Conservation (phyloP, 2,329 filamentous ascomycete species). For the Stagonosporopsis cucurbitacearum region DNA sequence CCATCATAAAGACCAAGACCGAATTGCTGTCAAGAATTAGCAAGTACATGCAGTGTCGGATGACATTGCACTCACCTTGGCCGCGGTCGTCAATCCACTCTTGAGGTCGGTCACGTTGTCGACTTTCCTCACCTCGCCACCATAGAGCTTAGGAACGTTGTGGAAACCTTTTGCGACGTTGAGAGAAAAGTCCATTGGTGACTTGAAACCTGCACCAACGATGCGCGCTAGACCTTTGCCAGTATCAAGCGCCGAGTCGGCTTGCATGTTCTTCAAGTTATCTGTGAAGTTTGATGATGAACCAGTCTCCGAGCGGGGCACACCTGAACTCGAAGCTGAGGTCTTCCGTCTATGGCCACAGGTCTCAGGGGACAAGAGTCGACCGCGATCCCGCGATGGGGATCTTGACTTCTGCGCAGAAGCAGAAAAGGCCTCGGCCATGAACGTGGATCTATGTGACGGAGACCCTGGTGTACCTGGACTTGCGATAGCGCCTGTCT, state of each 20-base stretch:
- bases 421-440: slow-evolving; percentile 43
- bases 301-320: slow-evolving; percentile 22
- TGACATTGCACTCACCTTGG: slow-evolving; percentile 58
- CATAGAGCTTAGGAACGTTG: slow-evolving; percentile 84
- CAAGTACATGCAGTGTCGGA: neutral
- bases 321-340: slow-evolving; percentile 28
- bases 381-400: slow-evolving; percentile 31
- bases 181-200: slow-evolving; percentile 84
- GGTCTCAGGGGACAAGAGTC: slow-evolving; percentile 7
- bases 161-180: slow-evolving; percentile 85
- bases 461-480: slow-evolving; percentile 29
- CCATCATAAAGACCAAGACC: slow-evolving; percentile 81
- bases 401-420: slow-evolving; percentile 40
- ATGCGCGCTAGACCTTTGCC: slow-evolving; percentile 74
- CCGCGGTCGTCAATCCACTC: slow-evolving; percentile 77
- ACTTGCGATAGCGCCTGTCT: slow-evolving; percentile 15
- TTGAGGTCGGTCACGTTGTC: slow-evolving; percentile 80
- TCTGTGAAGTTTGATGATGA: slow-evolving; percentile 30
- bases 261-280: slow-evolving; percentile 28
- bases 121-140: slow-evolving; percentile 78
- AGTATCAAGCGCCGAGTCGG: slow-evolving; percentile 68
- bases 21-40: slow-evolving; percentile 62
- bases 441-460: slow-evolving; percentile 37
- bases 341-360: slow-evolving; percentile 22
- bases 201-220: slow-evolving; percentile 75